Conservation (phyloP, 2,329 filamentous ascomycete genomes). For the Fusarium longipes region DNA sequence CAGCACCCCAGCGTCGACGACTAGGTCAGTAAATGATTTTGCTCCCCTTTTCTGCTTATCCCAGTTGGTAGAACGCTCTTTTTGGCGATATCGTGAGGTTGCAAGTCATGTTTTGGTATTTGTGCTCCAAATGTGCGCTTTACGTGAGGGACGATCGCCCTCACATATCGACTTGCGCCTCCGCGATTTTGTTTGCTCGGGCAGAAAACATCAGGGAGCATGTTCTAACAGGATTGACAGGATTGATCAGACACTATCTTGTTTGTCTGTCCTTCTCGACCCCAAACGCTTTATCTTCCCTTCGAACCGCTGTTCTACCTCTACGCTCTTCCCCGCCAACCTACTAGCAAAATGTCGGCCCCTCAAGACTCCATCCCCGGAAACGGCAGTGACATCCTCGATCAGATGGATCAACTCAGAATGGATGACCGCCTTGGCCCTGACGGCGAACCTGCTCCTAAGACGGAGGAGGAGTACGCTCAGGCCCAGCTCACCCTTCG, state of each 20-base stretch:
- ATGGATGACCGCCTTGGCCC: conserved; percentile 74
- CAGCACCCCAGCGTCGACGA: conserved; percentile 40
- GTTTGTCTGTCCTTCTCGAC: conserved; percentile 14
- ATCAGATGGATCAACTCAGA: conserved; percentile 73
- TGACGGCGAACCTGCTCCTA: conserved; percentile 83
- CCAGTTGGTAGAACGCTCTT: not conserved
- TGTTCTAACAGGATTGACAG: conserved; percentile 18
- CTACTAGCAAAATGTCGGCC: conserved; percentile 65
- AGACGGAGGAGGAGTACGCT: conserved; percentile 97
- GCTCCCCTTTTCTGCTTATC: not conserved
- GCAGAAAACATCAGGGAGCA: not conserved
- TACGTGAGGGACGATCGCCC: conserved; percentile 11
- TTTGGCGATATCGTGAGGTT: not conserved
- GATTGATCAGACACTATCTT: conserved; percentile 17
- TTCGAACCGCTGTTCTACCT: conserved; percentile 25
- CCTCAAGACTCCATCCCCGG: conserved; percentile 67
- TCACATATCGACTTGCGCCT: conserved; percentile 30
- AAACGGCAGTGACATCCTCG: conserved; percentile 70
- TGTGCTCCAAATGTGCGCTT: conserved; percentile 17
- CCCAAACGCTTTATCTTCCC: conserved; percentile 15
- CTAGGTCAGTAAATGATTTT: conserved; percentile 38
- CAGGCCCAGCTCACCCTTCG: conserved; percentile 92
- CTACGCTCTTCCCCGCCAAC: conserved; percentile 33
- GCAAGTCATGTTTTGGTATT: not conserved
- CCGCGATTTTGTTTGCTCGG: conserved; percentile 2